Percentiles rank a stretch among this genome's conserved stretches.
These are phyloP conservation scores for Stephanodiscus minutulus DNA, from an alignment of 108 stramenopile genomes.

Conservation along the genomic window DNA sequence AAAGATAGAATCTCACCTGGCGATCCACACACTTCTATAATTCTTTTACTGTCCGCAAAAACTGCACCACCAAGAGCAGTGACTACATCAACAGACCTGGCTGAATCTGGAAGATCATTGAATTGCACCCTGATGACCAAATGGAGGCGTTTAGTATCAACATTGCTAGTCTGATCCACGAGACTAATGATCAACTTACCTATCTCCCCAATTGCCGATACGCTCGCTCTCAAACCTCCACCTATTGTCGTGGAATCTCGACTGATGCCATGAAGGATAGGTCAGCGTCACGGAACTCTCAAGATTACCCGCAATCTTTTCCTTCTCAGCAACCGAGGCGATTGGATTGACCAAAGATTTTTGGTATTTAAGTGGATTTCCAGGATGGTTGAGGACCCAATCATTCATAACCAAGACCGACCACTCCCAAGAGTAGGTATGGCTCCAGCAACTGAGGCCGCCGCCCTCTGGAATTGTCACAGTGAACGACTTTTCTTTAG, in stretches of 20 bases:
- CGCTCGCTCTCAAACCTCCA: constrained; percentile 30
- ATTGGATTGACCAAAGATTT: constrained; percentile 21
- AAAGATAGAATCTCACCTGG: constrained; percentile 17
- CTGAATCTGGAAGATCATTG: constrained; percentile 27
- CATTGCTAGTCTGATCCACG: neutral
- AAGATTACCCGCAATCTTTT: constrained; percentile 25
- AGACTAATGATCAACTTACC: neutral
- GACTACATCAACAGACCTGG: constrained; percentile 24
- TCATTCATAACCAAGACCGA: constrained; percentile 17
- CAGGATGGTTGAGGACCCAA: constrained; percentile 30
- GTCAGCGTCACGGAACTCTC: constrained; percentile 28
- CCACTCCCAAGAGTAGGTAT: constrained; percentile 24
- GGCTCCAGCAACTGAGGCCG: constrained; percentile 27
- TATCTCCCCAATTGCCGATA: constrained; percentile 31
- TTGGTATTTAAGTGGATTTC: constrained; percentile 10
- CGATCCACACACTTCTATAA: constrained; percentile 42
- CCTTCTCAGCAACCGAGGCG: constrained; percentile 21
- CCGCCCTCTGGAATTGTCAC: constrained; percentile 11
- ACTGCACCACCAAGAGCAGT: constrained; percentile 22
- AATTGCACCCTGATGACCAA: constrained; percentile 5
- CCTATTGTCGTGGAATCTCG: constrained; percentile 26
- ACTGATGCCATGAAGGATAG: constrained; percentile 34
- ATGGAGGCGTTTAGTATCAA: neutral
- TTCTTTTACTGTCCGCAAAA: constrained; percentile 18
- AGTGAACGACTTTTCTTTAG: constrained; percentile 20